Base-by-base conservation (phyloP, 192 early-diverging fungal species). In the Umbelopsis ramanniana region DNA sequence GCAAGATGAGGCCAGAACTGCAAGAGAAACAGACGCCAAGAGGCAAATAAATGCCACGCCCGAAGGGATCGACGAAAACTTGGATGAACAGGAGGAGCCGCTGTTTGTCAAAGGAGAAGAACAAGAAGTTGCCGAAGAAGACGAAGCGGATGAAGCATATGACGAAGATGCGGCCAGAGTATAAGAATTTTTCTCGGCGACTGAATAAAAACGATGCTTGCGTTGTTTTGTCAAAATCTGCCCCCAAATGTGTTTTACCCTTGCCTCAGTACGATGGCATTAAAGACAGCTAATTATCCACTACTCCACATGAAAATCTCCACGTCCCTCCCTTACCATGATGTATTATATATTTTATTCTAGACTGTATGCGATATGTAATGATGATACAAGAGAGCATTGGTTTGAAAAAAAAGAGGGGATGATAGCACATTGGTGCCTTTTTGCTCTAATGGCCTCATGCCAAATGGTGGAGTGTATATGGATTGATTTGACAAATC, bases 1-100 rank as follows among this genome's bases (percentile, higher is more conserved):
- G 57, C 22, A 54, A 50, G 15, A 17, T 50, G 57, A 37, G 19
- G 29, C 57, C 35, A 29, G 57, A 29, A n/a, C 26, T 17, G 17
- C 57, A 10, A 11, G 57, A 37, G 22, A 54, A 12, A 22, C 11
- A 0, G 15, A 63, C 11, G 35, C 14, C 26, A 22, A 63, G 33
- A 12, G 14, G 17, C 57, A 63, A 8, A 37, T 12, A 29, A 11
- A 17, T 15, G 57, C 57, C 26, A 38, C 33, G 6, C 24, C 12
- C 29, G 57, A 37, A 63, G 57, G 2, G 0, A 26, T 14, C 4
- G 24, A 21, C 1, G 24, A 22, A 26, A 1, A 55, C 5, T 29
- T 29, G 29, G 53, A 26, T 29, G 33, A 63, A 63, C 24, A 63
- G 29, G 57, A 63, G 26, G 26, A 57, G 26, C 54, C 54, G 23